These are phyloP conservation scores for Trichothecium sympodiale DNA, from an alignment of 2,329 filamentous ascomycete species.

Conservation along the genomic window DNA sequence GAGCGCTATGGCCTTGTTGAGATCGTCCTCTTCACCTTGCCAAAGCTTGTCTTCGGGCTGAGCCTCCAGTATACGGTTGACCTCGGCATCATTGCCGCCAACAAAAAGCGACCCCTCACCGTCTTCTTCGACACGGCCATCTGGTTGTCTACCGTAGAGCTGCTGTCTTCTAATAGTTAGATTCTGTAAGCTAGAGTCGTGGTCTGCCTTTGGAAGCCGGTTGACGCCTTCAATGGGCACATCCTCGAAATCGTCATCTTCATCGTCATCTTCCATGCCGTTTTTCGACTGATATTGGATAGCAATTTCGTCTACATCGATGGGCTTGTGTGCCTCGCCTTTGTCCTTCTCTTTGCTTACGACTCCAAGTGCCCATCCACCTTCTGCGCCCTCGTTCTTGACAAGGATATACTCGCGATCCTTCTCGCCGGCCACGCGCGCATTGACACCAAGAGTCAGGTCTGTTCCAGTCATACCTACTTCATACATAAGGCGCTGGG, in stretches of 20 bases:
- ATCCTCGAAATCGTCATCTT: constrained; percentile 79
- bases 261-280: constrained; percentile 53
- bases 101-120: constrained; percentile 38
- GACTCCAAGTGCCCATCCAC: constrained; percentile 91
- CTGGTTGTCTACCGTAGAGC: constrained; percentile 9
- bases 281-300: constrained; percentile 45
- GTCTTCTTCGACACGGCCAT: constrained; percentile 25
- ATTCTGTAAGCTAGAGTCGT: constrained; percentile 12
- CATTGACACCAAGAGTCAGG: constrained; percentile 52
- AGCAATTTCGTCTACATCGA: constrained; percentile 69
- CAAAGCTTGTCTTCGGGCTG: constrained; percentile 26
- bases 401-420: constrained; percentile 92
- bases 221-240: constrained; percentile 87
- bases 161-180: constrained; percentile 15
- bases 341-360: constrained; percentile 76
- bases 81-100: constrained; percentile 16
- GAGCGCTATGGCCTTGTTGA: constrained; percentile 73
- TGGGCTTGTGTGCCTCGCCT: constrained; percentile 74
- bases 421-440: constrained; percentile 70
- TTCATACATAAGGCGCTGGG: constrained; percentile 87
- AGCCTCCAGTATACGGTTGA: constrained; percentile 10
- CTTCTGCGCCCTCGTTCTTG: constrained; percentile 89
- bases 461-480: constrained; percentile 79
- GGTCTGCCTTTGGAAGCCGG: constrained; percentile 53
- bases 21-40: constrained; percentile 43